Conservation (phyloP, 345 rosid genomes). For the Heritiera littoralis region DNA sequence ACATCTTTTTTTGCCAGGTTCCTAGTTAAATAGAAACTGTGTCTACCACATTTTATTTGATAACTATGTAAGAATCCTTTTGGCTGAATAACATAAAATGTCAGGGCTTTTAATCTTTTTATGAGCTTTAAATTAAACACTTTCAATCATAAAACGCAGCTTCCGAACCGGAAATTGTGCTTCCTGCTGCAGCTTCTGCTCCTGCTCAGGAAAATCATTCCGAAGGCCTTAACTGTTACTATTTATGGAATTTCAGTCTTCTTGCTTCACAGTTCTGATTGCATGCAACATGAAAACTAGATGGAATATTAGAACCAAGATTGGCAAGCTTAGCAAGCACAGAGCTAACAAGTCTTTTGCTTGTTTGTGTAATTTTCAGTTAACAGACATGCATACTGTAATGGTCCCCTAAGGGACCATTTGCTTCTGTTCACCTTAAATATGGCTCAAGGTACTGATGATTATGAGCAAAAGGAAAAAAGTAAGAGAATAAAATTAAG, state of each 20-base stretch:
- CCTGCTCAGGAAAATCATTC: no score
- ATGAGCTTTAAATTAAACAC: not conserved
- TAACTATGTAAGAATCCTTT: slow-evolving; percentile 15
- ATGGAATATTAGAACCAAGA: not conserved
- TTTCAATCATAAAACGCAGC: no score
- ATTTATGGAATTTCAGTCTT: not conserved
- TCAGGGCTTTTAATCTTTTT: not conserved
- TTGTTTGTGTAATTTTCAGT: not conserved
- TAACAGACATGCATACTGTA: not conserved
- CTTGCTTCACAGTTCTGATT: not conserved
- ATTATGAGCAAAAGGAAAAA: not conserved
- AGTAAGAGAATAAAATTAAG: slow-evolving; percentile 2
- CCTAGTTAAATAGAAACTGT: not conserved
- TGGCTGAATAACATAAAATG: slow-evolving; percentile 10
- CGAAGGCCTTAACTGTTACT: no score
- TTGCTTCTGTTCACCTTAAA: not conserved
- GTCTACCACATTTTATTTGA: not conserved
- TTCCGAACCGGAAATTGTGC: no score
- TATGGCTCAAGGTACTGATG: slow-evolving; percentile 7
- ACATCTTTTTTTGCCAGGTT: not conserved
- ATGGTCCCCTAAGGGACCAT: slow-evolving; percentile 9
- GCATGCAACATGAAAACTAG: not conserved
- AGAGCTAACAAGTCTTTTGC: not conserved
- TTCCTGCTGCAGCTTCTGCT: no score
- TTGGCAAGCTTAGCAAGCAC: not conserved